Percentiles rank a stretch among this genome's conserved stretches.
phyloP scores from a whole-genome alignment of 345 rosid species.

The Euphorbia pulcherrima region DNA sequence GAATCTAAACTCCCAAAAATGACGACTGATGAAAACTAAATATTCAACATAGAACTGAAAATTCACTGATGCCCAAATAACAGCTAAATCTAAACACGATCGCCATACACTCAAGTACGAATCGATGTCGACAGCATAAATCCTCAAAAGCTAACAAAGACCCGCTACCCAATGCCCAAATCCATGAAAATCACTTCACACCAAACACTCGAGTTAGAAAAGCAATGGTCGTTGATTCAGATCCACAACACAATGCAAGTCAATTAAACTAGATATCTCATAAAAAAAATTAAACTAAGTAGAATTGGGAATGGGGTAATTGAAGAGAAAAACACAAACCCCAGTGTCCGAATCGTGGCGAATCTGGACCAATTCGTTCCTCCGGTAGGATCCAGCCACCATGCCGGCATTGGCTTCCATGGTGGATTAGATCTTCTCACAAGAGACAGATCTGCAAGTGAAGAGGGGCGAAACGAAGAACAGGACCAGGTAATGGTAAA shows the following conservation, averaged over 20 bases:
- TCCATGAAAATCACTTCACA: constrained; percentile 2
- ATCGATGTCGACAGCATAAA: not conserved
- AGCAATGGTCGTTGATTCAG: no score
- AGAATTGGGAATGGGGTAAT: not conserved
- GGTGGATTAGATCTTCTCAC: not conserved
- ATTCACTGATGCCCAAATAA: not conserved
- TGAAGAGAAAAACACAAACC: constrained; percentile 52
- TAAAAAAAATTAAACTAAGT: no score
- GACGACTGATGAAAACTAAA: not conserved
- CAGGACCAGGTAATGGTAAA: no score
- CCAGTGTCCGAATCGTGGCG: constrained; percentile 94
- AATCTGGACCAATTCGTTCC: constrained; percentile 95
- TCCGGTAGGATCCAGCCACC: constrained; percentile 98
- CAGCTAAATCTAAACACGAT: constrained; percentile 17
- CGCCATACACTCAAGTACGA: not conserved
- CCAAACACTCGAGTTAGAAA: not conserved
- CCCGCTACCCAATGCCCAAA: not conserved
- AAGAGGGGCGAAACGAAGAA: no score
- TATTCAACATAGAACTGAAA: constrained; percentile 5
- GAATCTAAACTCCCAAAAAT: not conserved
- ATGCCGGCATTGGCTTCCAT: constrained; percentile 93
- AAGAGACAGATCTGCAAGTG: no score
- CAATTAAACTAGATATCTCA: no score
- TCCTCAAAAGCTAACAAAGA: constrained; percentile 3
- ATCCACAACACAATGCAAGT: no score